Conservation (phyloP, 352 stramenopile species). For the Albugo candida region DNA sequence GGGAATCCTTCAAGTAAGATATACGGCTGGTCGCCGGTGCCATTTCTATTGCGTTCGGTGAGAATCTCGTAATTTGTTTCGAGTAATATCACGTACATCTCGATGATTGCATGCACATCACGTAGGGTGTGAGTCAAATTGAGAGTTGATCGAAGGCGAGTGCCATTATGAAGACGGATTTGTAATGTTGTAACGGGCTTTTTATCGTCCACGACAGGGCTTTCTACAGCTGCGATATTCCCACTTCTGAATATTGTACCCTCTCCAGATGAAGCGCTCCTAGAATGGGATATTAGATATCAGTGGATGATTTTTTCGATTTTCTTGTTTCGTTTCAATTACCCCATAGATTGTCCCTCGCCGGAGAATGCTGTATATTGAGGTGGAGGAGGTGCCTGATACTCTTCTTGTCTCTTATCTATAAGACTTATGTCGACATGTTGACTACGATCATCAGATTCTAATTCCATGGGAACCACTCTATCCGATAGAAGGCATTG, state of each 20-base stretch:
- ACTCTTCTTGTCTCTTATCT: slow-evolving; percentile 75
- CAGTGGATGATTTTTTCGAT: background rate
- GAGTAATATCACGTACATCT: slow-evolving; percentile 21
- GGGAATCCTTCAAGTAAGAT: slow-evolving; percentile 84
- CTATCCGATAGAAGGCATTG: slow-evolving; percentile 9
- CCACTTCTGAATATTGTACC: slow-evolving; percentile 1
- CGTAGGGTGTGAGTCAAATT: slow-evolving; percentile 79
- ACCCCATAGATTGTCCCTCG: slow-evolving; percentile 63
- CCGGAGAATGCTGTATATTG: slow-evolving; percentile 78
- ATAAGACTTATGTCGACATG: slow-evolving; percentile 68
- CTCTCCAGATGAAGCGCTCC: no score
- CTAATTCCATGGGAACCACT: slow-evolving; percentile 51
- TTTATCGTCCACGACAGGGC: slow-evolving; percentile 64
- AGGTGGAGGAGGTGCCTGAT: slow-evolving; percentile 34
- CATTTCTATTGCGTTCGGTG: slow-evolving; percentile 48
- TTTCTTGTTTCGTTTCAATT: background rate
- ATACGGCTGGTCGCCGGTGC: slow-evolving; percentile 61
- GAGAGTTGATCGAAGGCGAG: slow-evolving; percentile 57
- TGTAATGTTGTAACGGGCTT: slow-evolving; percentile 77
- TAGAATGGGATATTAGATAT: no score
- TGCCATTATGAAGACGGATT: slow-evolving; percentile 72
- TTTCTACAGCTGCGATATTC: slow-evolving; percentile 13
- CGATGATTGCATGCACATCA: slow-evolving; percentile 76
- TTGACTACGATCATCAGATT: slow-evolving; percentile 40
- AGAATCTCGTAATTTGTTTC: background rate